phyloP scores from a whole-genome alignment of 768 basidiomycete genomes.

The Candolleomyces aberdarensis region DNA sequence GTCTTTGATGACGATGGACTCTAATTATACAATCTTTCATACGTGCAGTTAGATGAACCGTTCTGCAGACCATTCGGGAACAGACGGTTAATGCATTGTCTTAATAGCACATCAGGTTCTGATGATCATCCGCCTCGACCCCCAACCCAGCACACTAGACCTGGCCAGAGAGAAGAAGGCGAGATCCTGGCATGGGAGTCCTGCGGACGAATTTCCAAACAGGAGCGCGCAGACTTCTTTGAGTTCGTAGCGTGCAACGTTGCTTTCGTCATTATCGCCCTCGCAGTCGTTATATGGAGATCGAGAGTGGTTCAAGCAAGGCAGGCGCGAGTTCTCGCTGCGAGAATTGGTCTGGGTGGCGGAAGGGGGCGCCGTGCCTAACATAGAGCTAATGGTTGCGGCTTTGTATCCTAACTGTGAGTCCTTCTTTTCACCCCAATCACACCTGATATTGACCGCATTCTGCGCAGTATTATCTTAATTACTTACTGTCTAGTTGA shows the following conservation, averaged over 20 bases:
- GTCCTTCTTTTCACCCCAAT: not conserved
- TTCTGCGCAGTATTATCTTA: not conserved
- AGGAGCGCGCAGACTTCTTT: slow-evolving; percentile 84
- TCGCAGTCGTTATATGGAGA: slow-evolving; percentile 65
- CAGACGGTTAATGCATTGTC: slow-evolving; percentile 83
- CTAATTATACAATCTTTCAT: not conserved
- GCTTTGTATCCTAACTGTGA: slow-evolving; percentile 13
- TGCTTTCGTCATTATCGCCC: slow-evolving; percentile 61
- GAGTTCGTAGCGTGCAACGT: slow-evolving; percentile 89
- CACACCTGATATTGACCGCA: not conserved
- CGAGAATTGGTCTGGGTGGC: slow-evolving; percentile 69
- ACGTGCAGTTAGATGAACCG: slow-evolving; percentile 69
- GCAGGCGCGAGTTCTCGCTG: slow-evolving; percentile 82
- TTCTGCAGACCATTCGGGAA: slow-evolving; percentile 97
- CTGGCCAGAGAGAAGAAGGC: slow-evolving; percentile 29
- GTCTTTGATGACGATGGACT: not conserved
- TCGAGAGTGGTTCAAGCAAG: slow-evolving; percentile 64
- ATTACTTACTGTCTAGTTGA: no score
- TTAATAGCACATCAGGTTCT: slow-evolving; percentile 32
- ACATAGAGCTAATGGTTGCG: not conserved
- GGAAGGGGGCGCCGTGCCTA: slow-evolving; percentile 11
- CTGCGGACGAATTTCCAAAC: slow-evolving; percentile 79
- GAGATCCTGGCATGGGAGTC: slow-evolving; percentile 88
- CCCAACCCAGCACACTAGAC: slow-evolving; percentile 13
- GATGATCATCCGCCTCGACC: slow-evolving; percentile 15